Conservation (phyloP, 2,329 filamentous ascomycete genomes). For the Sphaceloma murrayae region DNA sequence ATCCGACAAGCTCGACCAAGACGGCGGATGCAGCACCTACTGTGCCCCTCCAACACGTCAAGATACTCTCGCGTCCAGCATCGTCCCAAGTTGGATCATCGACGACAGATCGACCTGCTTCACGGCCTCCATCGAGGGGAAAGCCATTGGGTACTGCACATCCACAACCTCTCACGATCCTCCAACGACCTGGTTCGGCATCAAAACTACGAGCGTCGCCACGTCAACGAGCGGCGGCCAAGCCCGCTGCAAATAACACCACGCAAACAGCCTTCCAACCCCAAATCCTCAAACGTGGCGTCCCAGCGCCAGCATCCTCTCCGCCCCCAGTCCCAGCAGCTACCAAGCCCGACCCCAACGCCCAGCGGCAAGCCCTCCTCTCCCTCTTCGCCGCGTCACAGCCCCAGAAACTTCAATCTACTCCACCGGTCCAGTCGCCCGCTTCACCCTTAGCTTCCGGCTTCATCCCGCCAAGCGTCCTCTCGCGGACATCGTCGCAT, state of each 20-base stretch:
- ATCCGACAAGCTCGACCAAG: not conserved
- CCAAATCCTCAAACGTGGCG: slow-evolving; percentile 25
- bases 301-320: slow-evolving; percentile 16
- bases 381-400: slow-evolving; percentile 18
- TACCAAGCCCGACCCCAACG: not conserved
- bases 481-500: slow-evolving; percentile 24
- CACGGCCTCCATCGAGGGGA: slow-evolving; percentile 9
- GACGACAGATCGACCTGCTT: slow-evolving; percentile 8
- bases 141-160: not conserved
- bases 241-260: slow-evolving; percentile 19
- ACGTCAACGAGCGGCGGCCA: not conserved
- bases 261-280: slow-evolving; percentile 23
- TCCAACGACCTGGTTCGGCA: slow-evolving; percentile 18
- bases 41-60: not conserved
- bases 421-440: not conserved
- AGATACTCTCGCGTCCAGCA: slow-evolving; percentile 18
- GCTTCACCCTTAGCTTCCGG: not conserved
- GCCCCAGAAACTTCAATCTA: slow-evolving; percentile 10
- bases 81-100: slow-evolving; percentile 6
- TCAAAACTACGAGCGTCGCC: slow-evolving; percentile 5
- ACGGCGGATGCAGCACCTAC: not conserved
- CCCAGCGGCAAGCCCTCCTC: slow-evolving; percentile 18
- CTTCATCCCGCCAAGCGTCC: slow-evolving; percentile 7
- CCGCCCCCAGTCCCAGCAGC: not conserved
- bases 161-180: slow-evolving; percentile 19